phyloP scores from a whole-genome alignment of 2,329 filamentous ascomycete genomes.

The Fusarium sublunatum region DNA sequence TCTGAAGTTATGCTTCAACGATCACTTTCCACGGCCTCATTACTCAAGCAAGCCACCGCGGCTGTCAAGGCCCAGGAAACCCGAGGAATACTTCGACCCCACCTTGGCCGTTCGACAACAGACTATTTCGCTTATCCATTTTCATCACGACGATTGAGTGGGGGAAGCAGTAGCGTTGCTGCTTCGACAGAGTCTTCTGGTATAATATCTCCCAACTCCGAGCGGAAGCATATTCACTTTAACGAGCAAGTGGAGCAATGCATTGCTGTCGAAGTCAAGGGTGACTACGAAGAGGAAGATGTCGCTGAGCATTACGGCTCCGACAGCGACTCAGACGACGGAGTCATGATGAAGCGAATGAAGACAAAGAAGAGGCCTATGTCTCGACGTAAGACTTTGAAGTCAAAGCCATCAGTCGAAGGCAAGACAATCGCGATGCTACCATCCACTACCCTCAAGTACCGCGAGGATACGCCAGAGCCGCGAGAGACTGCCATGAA shows the following conservation, averaged over 20 bases:
- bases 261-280: conserved; percentile 90
- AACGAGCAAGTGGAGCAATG: conserved; percentile 96
- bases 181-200: conserved; percentile 79
- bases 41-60: conserved; percentile 89
- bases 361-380: conserved; percentile 66
- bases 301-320: conserved; percentile 64
- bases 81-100: conserved; percentile 61
- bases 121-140: conserved; percentile 76
- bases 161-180: conserved; percentile 70
- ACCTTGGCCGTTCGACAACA: conserved; percentile 72
- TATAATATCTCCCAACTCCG: conserved; percentile 69
- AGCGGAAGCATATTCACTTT: conserved; percentile 91
- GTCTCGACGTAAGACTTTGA: conserved; percentile 52
- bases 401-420: conserved; percentile 62
- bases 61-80: conserved; percentile 85
- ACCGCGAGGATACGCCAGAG: conserved; percentile 80
- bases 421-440: conserved; percentile 90
- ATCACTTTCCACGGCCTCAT: conserved; percentile 86
- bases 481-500: conserved; percentile 70
- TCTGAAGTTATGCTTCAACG: conserved; percentile 94
- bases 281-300: conserved; percentile 78
- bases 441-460: conserved; percentile 88
- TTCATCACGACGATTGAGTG: conserved; percentile 69
- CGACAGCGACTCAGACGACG: conserved; percentile 79
- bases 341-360: conserved; percentile 83